Percentiles rank a stretch among this genome's conserved stretches.
Evolutionary conservation across 371 early-diverging fungal genomes (phyloP).

Genomic region (Rhizopus arrhizus): DNA sequence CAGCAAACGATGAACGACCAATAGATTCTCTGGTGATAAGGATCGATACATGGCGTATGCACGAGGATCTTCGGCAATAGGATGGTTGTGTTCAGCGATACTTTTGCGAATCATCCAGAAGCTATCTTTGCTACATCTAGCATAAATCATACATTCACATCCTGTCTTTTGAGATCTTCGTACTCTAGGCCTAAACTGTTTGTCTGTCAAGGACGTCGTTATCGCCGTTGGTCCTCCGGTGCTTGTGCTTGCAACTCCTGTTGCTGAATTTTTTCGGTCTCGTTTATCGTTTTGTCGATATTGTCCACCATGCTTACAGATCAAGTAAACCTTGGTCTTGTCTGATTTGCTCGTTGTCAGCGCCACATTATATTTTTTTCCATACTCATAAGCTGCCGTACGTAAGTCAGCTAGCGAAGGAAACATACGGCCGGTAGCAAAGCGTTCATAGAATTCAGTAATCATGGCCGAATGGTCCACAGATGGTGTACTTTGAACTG

Average conservation of each 20-base stretch:
- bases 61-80: slow-evolving; percentile 18
- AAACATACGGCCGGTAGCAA: slow-evolving; percentile 14
- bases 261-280: not conserved
- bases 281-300: slow-evolving; percentile 22
- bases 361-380: slow-evolving; percentile 25
- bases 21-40: slow-evolving; percentile 19
- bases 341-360: slow-evolving; percentile 28
- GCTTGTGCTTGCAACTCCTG: not conserved
- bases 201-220: not conserved
- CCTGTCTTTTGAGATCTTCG: slow-evolving; percentile 28
- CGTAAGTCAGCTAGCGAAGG: slow-evolving; percentile 20
- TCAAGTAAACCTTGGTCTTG: slow-evolving; percentile 27
- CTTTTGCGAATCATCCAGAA: slow-evolving; percentile 26
- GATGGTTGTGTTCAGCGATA: slow-evolving; percentile 29
- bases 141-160: slow-evolving; percentile 29
- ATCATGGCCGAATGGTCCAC: slow-evolving; percentile 11
- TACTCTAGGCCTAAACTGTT: slow-evolving; percentile 8
- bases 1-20: slow-evolving; percentile 14
- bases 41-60: slow-evolving; percentile 27
- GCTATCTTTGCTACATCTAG: slow-evolving; percentile 15
- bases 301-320: slow-evolving; percentile 32
- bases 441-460: slow-evolving; percentile 20
- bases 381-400: slow-evolving; percentile 21
- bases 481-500: no score
- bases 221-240: no score